Conservation (phyloP, 352 stramenopile genomes). For the Phytopythium chamaehyphon region DNA sequence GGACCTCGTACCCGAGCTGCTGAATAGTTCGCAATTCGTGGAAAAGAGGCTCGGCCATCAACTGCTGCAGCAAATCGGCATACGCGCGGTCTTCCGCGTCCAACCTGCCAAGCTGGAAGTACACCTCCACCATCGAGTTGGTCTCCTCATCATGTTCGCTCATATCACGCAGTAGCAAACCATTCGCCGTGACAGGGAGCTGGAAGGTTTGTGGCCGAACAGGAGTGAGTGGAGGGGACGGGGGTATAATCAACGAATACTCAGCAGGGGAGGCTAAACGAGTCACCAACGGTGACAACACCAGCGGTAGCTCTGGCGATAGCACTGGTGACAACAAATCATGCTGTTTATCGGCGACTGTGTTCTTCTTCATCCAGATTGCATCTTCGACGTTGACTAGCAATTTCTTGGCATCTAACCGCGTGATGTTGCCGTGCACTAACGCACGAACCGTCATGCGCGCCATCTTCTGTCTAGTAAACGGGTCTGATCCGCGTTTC, state of each 20-base stretch:
- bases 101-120: constrained; percentile 77
- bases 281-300: constrained; percentile 1
- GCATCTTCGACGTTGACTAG: constrained; percentile 29
- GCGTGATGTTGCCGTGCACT: constrained; percentile 63
- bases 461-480: background rate
- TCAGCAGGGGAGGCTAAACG: background rate
- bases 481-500: too few relatives aligned
- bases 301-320: background rate
- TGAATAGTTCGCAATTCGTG: constrained; percentile 75
- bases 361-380: background rate
- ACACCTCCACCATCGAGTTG: constrained; percentile 80
- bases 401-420: constrained; percentile 25
- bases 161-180: constrained; percentile 48
- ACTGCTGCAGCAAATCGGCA: constrained; percentile 60
- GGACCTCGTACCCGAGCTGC: constrained; percentile 83
- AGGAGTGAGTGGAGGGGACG: constrained; percentile 18
- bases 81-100: constrained; percentile 47
- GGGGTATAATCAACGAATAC: background rate
- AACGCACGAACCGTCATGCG: constrained; percentile 21
- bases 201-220: constrained; percentile 40
- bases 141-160: constrained; percentile 66
- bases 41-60: constrained; percentile 84
- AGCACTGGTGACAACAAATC: background rate
- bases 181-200: constrained; percentile 48
- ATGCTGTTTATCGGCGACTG: too few relatives aligned